Conservation (phyloP, 768 basidiomycete genomes). For the Tricholoma bakamatsutake region DNA sequence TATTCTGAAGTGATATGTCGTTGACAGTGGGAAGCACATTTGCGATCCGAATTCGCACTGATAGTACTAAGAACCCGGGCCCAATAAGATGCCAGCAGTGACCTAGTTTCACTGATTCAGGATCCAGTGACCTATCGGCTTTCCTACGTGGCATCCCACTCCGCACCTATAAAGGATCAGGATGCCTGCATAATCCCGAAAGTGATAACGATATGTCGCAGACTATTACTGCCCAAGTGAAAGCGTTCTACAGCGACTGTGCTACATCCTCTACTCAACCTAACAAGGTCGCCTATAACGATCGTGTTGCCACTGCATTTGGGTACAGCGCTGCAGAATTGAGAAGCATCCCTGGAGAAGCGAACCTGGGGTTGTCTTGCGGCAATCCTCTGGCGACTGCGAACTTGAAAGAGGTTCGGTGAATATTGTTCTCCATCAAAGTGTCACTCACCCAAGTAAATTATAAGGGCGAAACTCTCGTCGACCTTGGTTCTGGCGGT, state of each 20-base stretch:
- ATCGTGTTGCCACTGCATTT: conserved; percentile 33
- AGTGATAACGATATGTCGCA: neutral
- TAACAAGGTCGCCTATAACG: conserved; percentile 5
- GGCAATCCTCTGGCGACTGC: conserved; percentile 47
- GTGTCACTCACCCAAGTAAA: neutral
- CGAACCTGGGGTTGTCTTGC: conserved; percentile 48
- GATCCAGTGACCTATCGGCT: too few relatives aligned
- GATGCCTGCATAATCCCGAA: too few relatives aligned
- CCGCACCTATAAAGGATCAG: too few relatives aligned
- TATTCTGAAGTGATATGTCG: too few relatives aligned
- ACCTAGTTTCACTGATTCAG: too few relatives aligned
- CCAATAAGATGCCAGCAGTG: too few relatives aligned
- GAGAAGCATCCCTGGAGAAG: conserved; percentile 32
- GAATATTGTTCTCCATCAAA: neutral
- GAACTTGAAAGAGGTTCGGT: conserved; percentile 37
- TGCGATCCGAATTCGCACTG: too few relatives aligned
- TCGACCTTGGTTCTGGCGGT: conserved; percentile 54
- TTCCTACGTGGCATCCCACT: too few relatives aligned
- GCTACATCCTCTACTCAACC: conserved; percentile 8
- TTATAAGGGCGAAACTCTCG: conserved; percentile 48
- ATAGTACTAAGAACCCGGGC: too few relatives aligned
- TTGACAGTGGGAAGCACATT: too few relatives aligned
- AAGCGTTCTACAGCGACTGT: neutral
- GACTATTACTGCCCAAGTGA: neutral
- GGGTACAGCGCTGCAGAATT: conserved; percentile 44